Evolutionary conservation across 2,329 filamentous ascomycete species (phyloP).

Genomic region (Cladosporium sp.): DNA sequence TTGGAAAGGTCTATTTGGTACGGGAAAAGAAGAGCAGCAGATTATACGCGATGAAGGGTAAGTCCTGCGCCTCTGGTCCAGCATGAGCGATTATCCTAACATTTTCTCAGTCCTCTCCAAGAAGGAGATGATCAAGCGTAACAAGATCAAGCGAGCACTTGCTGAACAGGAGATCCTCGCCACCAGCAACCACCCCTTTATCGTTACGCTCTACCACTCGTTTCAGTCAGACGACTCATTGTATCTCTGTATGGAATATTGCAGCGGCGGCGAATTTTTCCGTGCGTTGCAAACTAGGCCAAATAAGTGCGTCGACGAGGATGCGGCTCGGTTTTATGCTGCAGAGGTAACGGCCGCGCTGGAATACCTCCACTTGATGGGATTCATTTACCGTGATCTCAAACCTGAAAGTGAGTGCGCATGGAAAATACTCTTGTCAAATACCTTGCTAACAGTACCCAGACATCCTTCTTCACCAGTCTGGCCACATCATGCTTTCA

Average conservation of each 20-base stretch:
- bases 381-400: constrained; percentile 96
- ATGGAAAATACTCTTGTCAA: not conserved
- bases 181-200: constrained; percentile 98
- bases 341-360: constrained; percentile 95
- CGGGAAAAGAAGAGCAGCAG: constrained; percentile 95
- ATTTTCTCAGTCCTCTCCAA: constrained; percentile 83
- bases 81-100: constrained; percentile 26
- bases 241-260: constrained; percentile 99
- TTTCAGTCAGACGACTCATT: constrained; percentile 99
- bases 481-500: constrained; percentile 99
- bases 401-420: constrained; percentile 83
- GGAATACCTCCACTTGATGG: constrained; percentile 97
- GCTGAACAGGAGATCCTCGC: constrained; percentile 97
- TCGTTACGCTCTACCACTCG: constrained; percentile 96
- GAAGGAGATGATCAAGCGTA: constrained; percentile 99
- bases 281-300: constrained; percentile 91
- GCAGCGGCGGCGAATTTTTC: constrained; percentile 98
- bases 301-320: constrained; percentile 95
- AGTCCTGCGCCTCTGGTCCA: constrained; percentile 24
- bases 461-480: constrained; percentile 98
- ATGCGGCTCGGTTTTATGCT: constrained; percentile 95
- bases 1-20: constrained; percentile 96
- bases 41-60: constrained; percentile 98
- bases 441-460: constrained; percentile 33
- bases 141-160: constrained; percentile 98